Evolutionary conservation across 805 yeast species (phyloP).

Genomic region (Teunomyces cretensis): DNA sequence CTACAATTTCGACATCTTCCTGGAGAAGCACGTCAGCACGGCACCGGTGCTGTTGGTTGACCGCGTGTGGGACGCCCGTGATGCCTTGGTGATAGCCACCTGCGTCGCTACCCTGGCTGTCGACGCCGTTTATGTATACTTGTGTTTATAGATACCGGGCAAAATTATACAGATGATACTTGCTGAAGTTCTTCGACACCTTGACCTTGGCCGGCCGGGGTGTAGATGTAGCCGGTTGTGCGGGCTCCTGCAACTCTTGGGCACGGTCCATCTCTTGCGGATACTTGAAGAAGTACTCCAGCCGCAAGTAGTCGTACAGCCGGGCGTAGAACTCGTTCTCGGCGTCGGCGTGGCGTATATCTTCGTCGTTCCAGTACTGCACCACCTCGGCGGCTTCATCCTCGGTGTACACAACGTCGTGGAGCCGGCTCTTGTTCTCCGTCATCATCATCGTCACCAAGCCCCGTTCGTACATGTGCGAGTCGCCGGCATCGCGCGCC

Average conservation of each 20-base stretch:
- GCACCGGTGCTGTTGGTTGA: not conserved
- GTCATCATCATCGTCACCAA: constrained; percentile 9
- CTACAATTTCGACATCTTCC: not conserved
- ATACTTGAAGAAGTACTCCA: not conserved
- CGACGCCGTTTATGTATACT: not conserved
- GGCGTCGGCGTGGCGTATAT: not conserved
- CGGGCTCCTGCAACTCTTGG: constrained; percentile 2
- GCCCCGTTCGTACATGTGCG: constrained; percentile 14
- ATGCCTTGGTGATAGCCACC: not conserved
- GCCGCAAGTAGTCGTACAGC: not conserved
- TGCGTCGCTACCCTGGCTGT: not conserved
- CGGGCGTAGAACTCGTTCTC: not conserved
- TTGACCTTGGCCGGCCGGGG: not conserved
- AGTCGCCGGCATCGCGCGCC: constrained; percentile 7
- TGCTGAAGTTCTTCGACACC: constrained; percentile 6
- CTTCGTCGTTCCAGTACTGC: constrained; percentile 9
- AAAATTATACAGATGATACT: constrained; percentile 5
- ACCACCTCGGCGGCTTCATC: constrained; percentile 11
- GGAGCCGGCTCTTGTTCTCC: not conserved
- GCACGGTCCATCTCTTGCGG: not conserved
- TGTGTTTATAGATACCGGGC: constrained; percentile 1
- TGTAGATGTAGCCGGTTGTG: too few species aligned
- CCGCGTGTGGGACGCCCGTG: not conserved
- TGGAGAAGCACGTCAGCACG: not conserved
- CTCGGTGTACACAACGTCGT: constrained; percentile 5